Conservation (phyloP, 257 asterid species). For the Forsythia suspensa region DNA sequence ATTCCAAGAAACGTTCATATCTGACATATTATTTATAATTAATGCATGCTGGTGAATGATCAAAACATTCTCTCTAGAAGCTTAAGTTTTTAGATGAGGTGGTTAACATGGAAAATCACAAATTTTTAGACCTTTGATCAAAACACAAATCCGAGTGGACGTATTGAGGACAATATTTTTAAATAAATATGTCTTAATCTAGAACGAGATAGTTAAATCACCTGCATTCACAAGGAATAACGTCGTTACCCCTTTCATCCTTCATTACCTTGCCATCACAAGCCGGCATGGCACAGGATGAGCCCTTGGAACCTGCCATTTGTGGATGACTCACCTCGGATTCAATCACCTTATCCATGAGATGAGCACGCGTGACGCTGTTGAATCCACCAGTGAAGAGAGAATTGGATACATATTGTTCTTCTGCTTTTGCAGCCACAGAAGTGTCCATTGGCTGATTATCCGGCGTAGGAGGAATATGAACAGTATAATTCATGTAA, state of each 20-base stretch:
- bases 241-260: constrained; percentile 77
- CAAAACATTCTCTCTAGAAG: neutral
- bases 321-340: constrained; percentile 81
- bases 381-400: constrained; percentile 84
- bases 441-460: constrained; percentile 77
- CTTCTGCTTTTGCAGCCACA: constrained; percentile 82
- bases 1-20: neutral
- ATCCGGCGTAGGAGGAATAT: constrained; percentile 87
- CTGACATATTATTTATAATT: neutral
- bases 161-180: no score
- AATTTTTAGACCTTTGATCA: no score
- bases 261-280: constrained; percentile 87
- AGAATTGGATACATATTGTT: constrained; percentile 82
- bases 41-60: neutral
- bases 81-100: neutral
- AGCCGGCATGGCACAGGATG: constrained; percentile 71
- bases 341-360: constrained; percentile 93
- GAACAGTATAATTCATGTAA: constrained; percentile 79
- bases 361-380: constrained; percentile 87
- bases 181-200: no score
- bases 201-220: neutral
- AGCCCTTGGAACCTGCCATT: constrained; percentile 88
- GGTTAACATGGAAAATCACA: no score
- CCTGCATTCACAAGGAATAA: constrained; percentile 88
- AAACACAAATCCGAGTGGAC: no score